These are phyloP conservation scores for Aristolochia californica DNA, from an alignment of 164 flowering plant genomes.

Conservation along the genomic window DNA sequence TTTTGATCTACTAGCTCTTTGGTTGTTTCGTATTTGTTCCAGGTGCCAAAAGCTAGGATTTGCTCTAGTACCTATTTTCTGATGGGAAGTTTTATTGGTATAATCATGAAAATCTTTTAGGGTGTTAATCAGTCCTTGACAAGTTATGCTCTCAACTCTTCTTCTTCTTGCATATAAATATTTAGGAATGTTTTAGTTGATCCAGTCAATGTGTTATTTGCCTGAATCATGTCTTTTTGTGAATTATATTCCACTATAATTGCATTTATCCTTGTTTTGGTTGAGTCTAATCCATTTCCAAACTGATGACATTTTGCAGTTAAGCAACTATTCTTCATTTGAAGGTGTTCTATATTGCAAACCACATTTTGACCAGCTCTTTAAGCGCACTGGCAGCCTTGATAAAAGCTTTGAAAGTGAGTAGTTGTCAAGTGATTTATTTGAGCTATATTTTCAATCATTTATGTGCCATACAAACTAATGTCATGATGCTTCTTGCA, in stretches of 20 bases:
- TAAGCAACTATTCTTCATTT: conserved; percentile 68
- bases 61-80: too few relatives aligned
- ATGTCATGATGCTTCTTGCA: conserved; percentile 9
- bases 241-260: background rate
- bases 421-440: background rate
- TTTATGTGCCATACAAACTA: background rate
- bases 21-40: too few relatives aligned
- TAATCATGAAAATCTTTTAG: background rate
- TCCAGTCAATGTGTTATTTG: background rate
- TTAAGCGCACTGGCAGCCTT: conserved; percentile 90
- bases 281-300: background rate
- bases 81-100: background rate
- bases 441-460: background rate
- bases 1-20: too few relatives aligned
- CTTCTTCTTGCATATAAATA: background rate
- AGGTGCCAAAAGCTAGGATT: too few relatives aligned
- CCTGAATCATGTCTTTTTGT: background rate
- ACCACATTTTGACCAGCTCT: conserved; percentile 92
- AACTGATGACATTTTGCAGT: conserved; percentile 32
- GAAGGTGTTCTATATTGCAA: conserved; percentile 93
- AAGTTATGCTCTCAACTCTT: background rate
- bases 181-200: background rate
- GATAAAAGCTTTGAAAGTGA: conserved; percentile 93
- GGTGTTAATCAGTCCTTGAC: background rate
- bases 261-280: background rate